Evolutionary conservation across 2,329 filamentous ascomycete species (phyloP).

Genomic region (Neonectria neomacrospora): DNA sequence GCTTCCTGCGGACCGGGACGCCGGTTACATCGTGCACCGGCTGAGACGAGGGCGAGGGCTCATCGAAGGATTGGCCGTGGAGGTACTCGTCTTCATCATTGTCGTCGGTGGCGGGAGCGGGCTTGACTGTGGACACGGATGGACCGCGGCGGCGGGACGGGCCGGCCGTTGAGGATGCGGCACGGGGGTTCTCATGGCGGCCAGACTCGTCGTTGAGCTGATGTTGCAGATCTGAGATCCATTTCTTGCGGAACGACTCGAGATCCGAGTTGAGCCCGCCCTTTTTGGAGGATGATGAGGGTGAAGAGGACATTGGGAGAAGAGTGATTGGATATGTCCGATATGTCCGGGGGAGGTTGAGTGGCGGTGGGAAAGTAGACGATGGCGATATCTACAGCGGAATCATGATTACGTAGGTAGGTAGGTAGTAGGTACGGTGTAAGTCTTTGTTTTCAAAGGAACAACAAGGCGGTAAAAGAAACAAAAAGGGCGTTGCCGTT

Average conservation of each 20-base stretch:
- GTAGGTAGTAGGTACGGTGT: background rate
- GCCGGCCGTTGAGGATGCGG: constrained; percentile 30
- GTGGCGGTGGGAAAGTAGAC: background rate
- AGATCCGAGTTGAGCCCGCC: constrained; percentile 74
- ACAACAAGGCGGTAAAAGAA: constrained; percentile 1
- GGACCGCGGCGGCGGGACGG: constrained; percentile 12
- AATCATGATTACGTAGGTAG: constrained; percentile 38
- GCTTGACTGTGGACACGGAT: constrained; percentile 1
- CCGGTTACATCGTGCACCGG: constrained; percentile 23
- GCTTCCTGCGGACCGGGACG: constrained; percentile 54
- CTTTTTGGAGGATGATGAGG: constrained; percentile 34
- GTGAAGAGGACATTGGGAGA: constrained; percentile 18
- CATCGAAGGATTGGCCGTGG: constrained; percentile 50
- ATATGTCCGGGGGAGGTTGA: constrained; percentile 19
- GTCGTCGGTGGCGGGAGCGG: constrained; percentile 22
- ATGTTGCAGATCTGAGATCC: constrained; percentile 80
- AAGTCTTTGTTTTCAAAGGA: constrained; percentile 14
- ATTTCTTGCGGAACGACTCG: constrained; percentile 86
- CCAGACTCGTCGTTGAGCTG: constrained; percentile 42
- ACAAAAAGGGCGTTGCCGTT: constrained; percentile 21
- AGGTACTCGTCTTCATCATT: constrained; percentile 53
- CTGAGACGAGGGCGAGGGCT: constrained; percentile 22
- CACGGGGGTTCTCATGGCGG: constrained; percentile 36
- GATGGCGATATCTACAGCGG: constrained; percentile 27
- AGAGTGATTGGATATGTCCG: constrained; percentile 27